A percentile compares a stretch with the other conserved stretches of the same genome.
phyloP scores from a whole-genome alignment of 148 eudicot species.

The Mesembryanthemum crystallinum region DNA sequence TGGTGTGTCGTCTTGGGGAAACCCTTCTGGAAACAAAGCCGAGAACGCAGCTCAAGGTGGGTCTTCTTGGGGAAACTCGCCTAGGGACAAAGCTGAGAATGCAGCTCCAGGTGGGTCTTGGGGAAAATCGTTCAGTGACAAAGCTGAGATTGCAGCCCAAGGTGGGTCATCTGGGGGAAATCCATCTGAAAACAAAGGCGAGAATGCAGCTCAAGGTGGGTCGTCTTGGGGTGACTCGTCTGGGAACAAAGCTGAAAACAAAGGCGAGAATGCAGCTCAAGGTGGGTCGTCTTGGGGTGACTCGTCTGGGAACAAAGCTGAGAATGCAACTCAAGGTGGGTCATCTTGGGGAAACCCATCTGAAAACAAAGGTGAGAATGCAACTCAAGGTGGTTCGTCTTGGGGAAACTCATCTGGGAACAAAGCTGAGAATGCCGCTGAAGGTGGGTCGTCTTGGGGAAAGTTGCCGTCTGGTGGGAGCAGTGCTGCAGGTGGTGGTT shows the following conservation, averaged over 20 bases:
- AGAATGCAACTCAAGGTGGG: slow-evolving; percentile 6
- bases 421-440: neutral
- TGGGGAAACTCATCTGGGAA: slow-evolving; percentile 1
- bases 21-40: neutral
- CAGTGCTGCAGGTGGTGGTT: slow-evolving; percentile 25
- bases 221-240: neutral
- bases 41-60: neutral
- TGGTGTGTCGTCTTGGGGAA: neutral
- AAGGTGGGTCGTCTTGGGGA: slow-evolving; percentile 16
- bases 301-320: neutral
- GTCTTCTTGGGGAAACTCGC: slow-evolving; percentile 4
- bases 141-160: neutral
- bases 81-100: neutral
- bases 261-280: neutral
- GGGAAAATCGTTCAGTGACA: neutral
- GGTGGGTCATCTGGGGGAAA: slow-evolving; percentile 12
- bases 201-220: slow-evolving; percentile 11
- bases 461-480: neutral
- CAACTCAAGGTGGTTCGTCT: slow-evolving; percentile 11
- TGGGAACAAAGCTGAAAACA: neutral
- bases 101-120: neutral
- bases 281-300: slow-evolving; percentile 5
- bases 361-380: neutral
- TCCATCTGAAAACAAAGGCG: neutral
- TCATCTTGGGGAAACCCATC: slow-evolving; percentile 7